Conservation (phyloP, 164 flowering plant genomes). For the Dillenia suffruticosa region DNA sequence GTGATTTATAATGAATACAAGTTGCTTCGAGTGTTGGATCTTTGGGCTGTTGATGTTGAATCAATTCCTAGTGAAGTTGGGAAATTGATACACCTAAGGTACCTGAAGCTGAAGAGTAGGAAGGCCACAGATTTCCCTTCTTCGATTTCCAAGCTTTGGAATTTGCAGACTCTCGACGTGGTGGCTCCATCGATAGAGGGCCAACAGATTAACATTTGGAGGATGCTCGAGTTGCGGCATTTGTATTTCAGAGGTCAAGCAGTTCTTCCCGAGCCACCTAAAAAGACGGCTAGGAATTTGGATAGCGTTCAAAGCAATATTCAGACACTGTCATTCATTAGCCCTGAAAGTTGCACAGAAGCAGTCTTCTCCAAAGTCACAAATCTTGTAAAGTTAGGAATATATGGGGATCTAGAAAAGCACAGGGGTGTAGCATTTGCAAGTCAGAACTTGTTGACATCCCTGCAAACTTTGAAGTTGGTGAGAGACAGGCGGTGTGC, state of each 20-base stretch:
- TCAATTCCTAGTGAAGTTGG: neutral
- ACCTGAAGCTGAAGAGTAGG: neutral
- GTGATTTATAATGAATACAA: neutral
- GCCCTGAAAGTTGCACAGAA: constrained; percentile 1
- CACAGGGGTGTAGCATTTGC: neutral
- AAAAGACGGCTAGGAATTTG: neutral
- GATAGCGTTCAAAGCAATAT: neutral
- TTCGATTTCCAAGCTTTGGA: neutral
- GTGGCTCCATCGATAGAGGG: neutral
- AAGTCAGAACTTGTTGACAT: too few species aligned
- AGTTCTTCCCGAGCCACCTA: neutral
- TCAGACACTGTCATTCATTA: neutral
- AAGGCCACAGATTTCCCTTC: neutral
- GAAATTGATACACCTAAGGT: constrained; percentile 3
- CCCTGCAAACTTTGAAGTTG: too few species aligned
- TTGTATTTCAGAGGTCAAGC: neutral
- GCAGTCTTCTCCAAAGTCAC: neutral
- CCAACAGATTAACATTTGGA: neutral
- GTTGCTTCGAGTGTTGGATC: constrained; percentile 7
- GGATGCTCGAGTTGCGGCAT: neutral
- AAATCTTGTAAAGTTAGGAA: neutral
- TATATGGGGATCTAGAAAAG: neutral
- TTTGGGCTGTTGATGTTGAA: neutral
- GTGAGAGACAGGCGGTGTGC: too few species aligned
- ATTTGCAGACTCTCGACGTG: constrained; percentile 2